These are phyloP conservation scores for Penicillium brevicompactum DNA, from an alignment of 2,329 filamentous ascomycete species.

Conservation along the genomic window DNA sequence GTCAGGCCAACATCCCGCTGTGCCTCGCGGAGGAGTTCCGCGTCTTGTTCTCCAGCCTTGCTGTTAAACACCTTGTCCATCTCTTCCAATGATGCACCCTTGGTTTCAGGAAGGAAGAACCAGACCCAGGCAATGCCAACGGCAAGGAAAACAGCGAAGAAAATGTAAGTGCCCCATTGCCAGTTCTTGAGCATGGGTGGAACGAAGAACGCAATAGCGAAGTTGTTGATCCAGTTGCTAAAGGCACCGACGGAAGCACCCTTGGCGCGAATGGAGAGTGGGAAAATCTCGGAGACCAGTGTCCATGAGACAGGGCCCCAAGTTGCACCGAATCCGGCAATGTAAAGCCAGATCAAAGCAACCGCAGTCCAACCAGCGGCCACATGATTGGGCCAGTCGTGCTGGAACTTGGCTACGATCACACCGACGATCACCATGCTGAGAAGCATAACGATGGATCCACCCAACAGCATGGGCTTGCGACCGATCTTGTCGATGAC, in stretches of 20 bases:
- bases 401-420: conserved; percentile 31
- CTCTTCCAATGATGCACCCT: conserved; percentile 60
- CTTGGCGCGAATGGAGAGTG: conserved; percentile 31
- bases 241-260: conserved; percentile 31
- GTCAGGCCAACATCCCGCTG: conserved; percentile 29
- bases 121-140: conserved; percentile 30
- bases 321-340: conserved; percentile 28
- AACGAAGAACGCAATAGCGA: conserved; percentile 32
- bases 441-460: conserved; percentile 26
- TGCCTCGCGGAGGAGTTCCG: conserved; percentile 26
- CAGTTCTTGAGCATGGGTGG: conserved; percentile 28
- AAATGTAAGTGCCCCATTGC: conserved; percentile 34
- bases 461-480: conserved; percentile 31
- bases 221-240: conserved; percentile 36
- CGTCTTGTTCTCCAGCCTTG: conserved; percentile 30
- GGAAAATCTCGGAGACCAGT: conserved; percentile 32
- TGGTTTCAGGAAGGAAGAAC: conserved; percentile 55
- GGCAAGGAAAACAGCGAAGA: conserved; percentile 30
- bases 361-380: conserved; percentile 32
- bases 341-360: conserved; percentile 32
- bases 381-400: conserved; percentile 29
- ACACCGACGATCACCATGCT: conserved; percentile 30
- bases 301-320: conserved; percentile 35
- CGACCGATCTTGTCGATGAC: conserved; percentile 32
- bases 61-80: conserved; percentile 46